Conservation (phyloP, 2,329 filamentous ascomycete species). For the Hypoxylon sp. region DNA sequence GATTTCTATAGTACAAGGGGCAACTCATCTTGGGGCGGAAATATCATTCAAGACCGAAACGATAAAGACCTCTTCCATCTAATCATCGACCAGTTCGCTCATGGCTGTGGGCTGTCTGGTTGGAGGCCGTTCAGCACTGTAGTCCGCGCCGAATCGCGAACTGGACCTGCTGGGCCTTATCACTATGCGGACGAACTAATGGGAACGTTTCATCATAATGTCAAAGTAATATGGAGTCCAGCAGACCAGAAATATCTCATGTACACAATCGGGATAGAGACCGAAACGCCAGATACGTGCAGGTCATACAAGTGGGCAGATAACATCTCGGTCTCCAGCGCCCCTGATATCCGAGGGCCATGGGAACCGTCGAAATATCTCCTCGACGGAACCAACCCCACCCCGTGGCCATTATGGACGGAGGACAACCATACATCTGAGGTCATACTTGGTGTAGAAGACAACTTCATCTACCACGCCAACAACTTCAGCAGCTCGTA, state of each 20-base stretch:
- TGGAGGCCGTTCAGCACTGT: constrained; percentile 58
- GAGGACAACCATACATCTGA: constrained; percentile 39
- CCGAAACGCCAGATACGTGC: constrained; percentile 38
- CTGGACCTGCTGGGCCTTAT: constrained; percentile 56
- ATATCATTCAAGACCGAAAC: constrained; percentile 54
- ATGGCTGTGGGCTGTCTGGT: constrained; percentile 56
- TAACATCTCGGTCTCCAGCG: constrained; percentile 47
- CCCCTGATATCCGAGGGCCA: constrained; percentile 37
- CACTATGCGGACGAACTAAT: constrained; percentile 51
- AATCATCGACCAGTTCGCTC: constrained; percentile 54
- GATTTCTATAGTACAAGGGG: constrained; percentile 42
- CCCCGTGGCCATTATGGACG: constrained; percentile 51
- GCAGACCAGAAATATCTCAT: constrained; percentile 55
- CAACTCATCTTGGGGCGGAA: constrained; percentile 59
- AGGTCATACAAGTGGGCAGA: constrained; percentile 42
- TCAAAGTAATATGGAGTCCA: constrained; percentile 54
- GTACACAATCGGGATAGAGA: constrained; percentile 54
- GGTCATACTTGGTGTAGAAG: constrained; percentile 48
- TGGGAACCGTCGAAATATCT: constrained; percentile 30
- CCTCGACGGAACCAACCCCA: constrained; percentile 51
- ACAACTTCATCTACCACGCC: constrained; percentile 49
- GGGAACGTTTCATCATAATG: constrained; percentile 57
- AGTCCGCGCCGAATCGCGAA: constrained; percentile 55
- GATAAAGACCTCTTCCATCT: constrained; percentile 54
- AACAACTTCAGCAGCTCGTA: constrained; percentile 44